phyloP scores from a whole-genome alignment of 495 filamentous ascomycete species.

The Poronia punctata region DNA sequence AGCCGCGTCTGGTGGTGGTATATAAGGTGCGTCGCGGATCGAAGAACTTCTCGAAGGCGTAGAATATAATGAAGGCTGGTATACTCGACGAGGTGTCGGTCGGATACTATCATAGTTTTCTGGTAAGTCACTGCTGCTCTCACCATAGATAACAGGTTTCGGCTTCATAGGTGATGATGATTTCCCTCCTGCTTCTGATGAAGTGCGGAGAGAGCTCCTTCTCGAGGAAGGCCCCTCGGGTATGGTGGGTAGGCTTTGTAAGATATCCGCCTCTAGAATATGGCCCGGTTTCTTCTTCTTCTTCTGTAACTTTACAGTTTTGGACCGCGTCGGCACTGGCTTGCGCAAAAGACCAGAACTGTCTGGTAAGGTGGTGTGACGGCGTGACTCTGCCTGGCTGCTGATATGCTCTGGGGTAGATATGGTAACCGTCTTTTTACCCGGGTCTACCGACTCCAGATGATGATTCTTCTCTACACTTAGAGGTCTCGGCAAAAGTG shows the following conservation, averaged over 20 bases:
- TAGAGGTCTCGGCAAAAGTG: conserved; percentile 24
- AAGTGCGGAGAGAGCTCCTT: conserved; percentile 23
- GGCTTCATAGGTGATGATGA: too few relatives aligned
- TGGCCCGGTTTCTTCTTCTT: conserved; percentile 20
- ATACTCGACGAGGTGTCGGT: conserved; percentile 31
- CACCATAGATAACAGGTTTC: too few relatives aligned
- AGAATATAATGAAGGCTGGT: conserved; percentile 44
- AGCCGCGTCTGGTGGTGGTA: conserved; percentile 38
- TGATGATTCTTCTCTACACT: conserved; percentile 11
- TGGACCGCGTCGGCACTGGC: conserved; percentile 13
- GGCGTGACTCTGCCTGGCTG: conserved; percentile 24
- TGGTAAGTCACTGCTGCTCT: conserved; percentile 35
- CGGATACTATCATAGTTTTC: conserved; percentile 26
- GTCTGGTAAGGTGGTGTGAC: conserved; percentile 8
- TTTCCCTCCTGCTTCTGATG: conserved; percentile 2
- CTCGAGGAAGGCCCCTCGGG: conserved; percentile 41
- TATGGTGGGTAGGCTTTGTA: conserved; percentile 30
- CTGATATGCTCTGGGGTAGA: conserved; percentile 26
- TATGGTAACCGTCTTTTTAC: conserved; percentile 15
- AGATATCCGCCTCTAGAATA: conserved; percentile 7
- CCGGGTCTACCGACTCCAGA: conserved; percentile 7
- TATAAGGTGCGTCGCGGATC: conserved; percentile 39
- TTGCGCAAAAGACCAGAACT: conserved; percentile 12
- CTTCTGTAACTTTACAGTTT: conserved; percentile 41
- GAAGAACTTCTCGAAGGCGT: conserved; percentile 34